Evolutionary conservation across 1,284 basidiomycete species (phyloP), one percentile per base, ranked within the genome.

Genomic region (Cutaneotrichosporon daszewskae): DNA sequence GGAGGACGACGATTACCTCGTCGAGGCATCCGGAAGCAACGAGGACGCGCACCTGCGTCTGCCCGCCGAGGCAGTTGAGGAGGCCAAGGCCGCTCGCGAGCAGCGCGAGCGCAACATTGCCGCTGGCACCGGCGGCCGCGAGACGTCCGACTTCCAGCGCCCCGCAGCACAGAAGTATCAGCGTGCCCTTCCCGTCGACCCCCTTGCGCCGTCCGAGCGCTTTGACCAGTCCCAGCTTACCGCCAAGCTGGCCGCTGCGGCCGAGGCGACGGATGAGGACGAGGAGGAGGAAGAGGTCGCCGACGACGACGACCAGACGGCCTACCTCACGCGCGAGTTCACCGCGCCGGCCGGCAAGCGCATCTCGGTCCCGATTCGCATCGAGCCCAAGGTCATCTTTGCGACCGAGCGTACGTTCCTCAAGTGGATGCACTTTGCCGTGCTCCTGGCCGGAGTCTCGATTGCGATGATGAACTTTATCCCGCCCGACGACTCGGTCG

Each of bases 321-420:
- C 46, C 18, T 65, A 66, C 42, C 77, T 78, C 59, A 82, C 87
- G 36, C 76, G 85, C 48, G 78, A 83, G 48, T 90, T 89, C 81
- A 75, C 69, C 19, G 91, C 92, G 3, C 51, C 86, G 2, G 74
- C 79, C 34, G 94, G 94, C 16, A 97, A 96, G 75, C 79, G 81
- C 54, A 91, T 98, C 47, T 81, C 89, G 1, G 80, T 98, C 1
- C 92, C 94, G 26, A 84, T 98, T 25, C 81, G 94, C 40, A 80
- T 98, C 45, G 94, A 98, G 72, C 94, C 94, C 27, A 98, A 98
- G 73, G 68, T 71, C 32, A 95, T 95, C 66, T 98, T 97, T 68
- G 94, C 94, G 3, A 87, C 87, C 35, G 94, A 91, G 83, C 55
- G 70, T 27, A 72, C 70, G 2, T 72, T 72, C 60, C 52, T 71